phyloP scores from a whole-genome alignment of 352 stramenopile species.

The Globisporangium cylindrosporum region DNA sequence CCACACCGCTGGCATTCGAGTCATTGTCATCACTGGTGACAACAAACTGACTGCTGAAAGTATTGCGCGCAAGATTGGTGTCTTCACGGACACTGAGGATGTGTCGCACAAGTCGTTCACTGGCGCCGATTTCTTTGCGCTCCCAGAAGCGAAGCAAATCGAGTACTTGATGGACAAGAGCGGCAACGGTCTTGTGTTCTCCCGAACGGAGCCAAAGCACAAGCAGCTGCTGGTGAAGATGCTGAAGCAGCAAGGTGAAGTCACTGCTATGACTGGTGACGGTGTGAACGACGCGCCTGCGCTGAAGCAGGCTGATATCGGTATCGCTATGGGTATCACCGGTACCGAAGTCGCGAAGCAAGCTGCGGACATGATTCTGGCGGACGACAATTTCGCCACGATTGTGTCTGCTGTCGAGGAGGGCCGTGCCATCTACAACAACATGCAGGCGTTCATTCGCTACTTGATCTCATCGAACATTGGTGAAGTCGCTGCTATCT shows the following conservation, averaged over 20 bases:
- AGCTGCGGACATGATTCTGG: slow-evolving; percentile 97
- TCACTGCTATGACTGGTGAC: slow-evolving; percentile 98
- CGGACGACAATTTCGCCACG: slow-evolving; percentile 99
- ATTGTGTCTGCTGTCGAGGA: slow-evolving; percentile 94
- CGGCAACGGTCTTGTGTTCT: slow-evolving; percentile 95
- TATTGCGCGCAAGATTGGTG: slow-evolving; percentile 96
- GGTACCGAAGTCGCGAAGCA: slow-evolving; percentile 98
- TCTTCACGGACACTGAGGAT: slow-evolving; percentile 87
- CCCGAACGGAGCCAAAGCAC: slow-evolving; percentile 96
- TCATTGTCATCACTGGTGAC: slow-evolving; percentile 99
- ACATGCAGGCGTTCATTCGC: slow-evolving; percentile 99
- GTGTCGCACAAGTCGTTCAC: slow-evolving; percentile 93
- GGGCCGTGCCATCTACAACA: slow-evolving; percentile 90
- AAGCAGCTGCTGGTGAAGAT: slow-evolving; percentile 97
- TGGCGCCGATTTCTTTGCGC: slow-evolving; percentile 94
- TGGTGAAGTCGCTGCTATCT: slow-evolving; percentile 98
- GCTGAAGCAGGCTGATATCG: slow-evolving; percentile 97
- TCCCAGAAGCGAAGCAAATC: slow-evolving; percentile 91
- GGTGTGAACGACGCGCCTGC: slow-evolving; percentile 99
- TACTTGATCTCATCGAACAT: slow-evolving; percentile 99
- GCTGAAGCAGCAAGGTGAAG: slow-evolving; percentile 93
- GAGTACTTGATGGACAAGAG: slow-evolving; percentile 78
- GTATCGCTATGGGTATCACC: slow-evolving; percentile 98
- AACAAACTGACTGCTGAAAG: slow-evolving; percentile 97
- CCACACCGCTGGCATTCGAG: slow-evolving; percentile 94